These are phyloP conservation scores for Hansenula lynferdii DNA, from an alignment of 1,139 yeast genomes.

Conservation along the genomic window DNA sequence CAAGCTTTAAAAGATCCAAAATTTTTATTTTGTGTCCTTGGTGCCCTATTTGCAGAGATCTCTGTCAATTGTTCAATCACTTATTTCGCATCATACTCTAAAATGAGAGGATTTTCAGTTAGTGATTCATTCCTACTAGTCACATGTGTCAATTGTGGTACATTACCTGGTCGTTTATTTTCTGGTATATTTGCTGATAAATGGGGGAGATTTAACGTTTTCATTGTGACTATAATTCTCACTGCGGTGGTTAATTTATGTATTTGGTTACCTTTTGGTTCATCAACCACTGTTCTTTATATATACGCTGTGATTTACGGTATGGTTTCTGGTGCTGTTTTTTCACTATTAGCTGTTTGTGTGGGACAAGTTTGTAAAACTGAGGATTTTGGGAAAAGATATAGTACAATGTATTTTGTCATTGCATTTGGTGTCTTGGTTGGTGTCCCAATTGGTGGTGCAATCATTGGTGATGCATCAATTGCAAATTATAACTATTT, in stretches of 20 bases:
- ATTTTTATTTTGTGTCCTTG: conserved; percentile 33
- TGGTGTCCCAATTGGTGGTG: conserved; percentile 48
- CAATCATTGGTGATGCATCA: conserved; percentile 37
- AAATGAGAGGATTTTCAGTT: conserved; percentile 46
- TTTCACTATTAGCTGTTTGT: conserved; percentile 31
- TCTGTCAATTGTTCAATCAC: conserved; percentile 40
- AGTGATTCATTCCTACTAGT: conserved; percentile 42
- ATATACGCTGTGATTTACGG: conserved; percentile 26
- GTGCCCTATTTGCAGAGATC: conserved; percentile 45
- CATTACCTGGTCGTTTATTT: conserved; percentile 44
- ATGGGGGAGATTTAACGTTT: conserved; percentile 49
- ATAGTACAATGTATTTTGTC: conserved; percentile 42
- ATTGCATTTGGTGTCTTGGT: conserved; percentile 39
- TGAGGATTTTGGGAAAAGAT: conserved; percentile 44
- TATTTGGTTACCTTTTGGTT: conserved; percentile 30
- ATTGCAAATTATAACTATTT: conserved; percentile 20
- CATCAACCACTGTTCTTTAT: conserved; percentile 23
- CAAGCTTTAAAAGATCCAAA: conserved; percentile 30
- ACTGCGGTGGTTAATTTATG: conserved; percentile 37
- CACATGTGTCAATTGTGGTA: conserved; percentile 50
- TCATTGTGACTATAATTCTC: conserved; percentile 34
- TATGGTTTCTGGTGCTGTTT: conserved; percentile 26
- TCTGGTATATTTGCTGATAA: conserved; percentile 46
- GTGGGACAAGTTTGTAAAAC: conserved; percentile 45
- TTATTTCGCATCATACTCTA: conserved; percentile 42